phyloP scores from a whole-genome alignment of 176 grass and related monocot species.

The Ensete glaucum region DNA sequence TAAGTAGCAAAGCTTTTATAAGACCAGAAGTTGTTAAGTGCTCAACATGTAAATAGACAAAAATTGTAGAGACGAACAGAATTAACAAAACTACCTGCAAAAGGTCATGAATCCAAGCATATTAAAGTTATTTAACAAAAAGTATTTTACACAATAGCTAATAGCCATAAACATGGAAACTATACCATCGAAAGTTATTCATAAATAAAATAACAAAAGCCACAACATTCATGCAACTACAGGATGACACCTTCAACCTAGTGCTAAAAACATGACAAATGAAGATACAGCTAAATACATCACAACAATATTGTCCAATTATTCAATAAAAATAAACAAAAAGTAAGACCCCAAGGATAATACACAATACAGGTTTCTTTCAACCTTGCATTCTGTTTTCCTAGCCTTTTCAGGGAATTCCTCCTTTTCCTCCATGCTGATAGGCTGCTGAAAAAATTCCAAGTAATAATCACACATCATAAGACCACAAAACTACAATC shows the following conservation, averaged over 20 bases:
- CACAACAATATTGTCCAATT: not conserved
- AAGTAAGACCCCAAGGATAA: not conserved
- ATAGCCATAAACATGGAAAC: not conserved
- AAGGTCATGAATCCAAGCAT: not conserved
- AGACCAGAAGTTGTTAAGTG: no score
- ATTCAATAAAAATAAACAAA: not conserved
- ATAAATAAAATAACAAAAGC: not conserved
- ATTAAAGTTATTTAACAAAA: no score
- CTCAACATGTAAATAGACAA: not conserved
- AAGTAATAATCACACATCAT: not conserved
- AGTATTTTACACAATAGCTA: not conserved
- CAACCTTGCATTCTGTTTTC: slow-evolving; percentile 2
- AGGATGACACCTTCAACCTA: not conserved
- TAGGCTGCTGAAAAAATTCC: not conserved
- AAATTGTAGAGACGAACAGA: not conserved
- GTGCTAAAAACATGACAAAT: not conserved
- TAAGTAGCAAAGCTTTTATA: no score
- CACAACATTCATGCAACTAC: not conserved
- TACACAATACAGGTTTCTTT: not conserved
- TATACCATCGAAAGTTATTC: not conserved
- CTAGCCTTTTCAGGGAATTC: not conserved
- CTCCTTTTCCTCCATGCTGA: not conserved
- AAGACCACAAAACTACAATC: not conserved
- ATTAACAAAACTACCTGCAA: not conserved
- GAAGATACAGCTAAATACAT: not conserved